Evolutionary conservation across 2,329 filamentous ascomycete species (phyloP).

Genomic region (Aspergillus pseudonomiae): DNA sequence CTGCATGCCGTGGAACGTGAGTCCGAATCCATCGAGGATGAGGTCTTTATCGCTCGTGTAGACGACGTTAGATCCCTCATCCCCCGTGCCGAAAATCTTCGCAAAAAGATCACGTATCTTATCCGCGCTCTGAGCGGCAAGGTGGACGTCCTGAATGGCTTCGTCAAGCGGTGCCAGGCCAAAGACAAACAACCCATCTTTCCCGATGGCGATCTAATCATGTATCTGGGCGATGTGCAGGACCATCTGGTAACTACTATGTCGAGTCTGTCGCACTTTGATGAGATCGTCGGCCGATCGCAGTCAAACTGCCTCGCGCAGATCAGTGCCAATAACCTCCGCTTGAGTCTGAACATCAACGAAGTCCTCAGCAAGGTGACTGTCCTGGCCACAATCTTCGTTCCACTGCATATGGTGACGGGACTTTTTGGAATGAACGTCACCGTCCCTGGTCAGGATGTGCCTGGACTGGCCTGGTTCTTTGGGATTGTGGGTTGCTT

Average conservation of each 20-base stretch:
- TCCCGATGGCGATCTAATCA: slow-evolving; percentile 88
- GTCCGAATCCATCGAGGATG: slow-evolving; percentile 90
- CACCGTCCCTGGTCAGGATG: slow-evolving; percentile 45
- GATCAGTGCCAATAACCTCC: slow-evolving; percentile 85
- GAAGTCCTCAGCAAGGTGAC: slow-evolving; percentile 91
- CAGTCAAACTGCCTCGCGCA: slow-evolving; percentile 96
- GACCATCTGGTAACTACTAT: slow-evolving; percentile 99
- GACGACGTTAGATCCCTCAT: slow-evolving; percentile 86
- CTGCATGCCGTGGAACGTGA: slow-evolving; percentile 82
- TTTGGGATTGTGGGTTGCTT: slow-evolving; percentile 52
- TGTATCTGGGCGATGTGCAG: slow-evolving; percentile 96
- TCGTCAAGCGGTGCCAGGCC: slow-evolving; percentile 90
- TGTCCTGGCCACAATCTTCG: slow-evolving; percentile 85
- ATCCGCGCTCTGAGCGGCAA: slow-evolving; percentile 90
- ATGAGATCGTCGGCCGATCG: slow-evolving; percentile 90
- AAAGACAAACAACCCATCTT: slow-evolving; percentile 85
- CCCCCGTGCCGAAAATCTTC: slow-evolving; percentile 79
- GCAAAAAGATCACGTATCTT: slow-evolving; percentile 89
- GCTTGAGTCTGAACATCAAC: slow-evolving; percentile 83
- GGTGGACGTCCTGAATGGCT: slow-evolving; percentile 92
- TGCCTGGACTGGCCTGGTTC: slow-evolving; percentile 45
- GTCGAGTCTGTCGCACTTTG: slow-evolving; percentile 87
- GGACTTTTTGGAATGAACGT: slow-evolving; percentile 57
- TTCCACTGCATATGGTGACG: slow-evolving; percentile 88
- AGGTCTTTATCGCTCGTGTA: slow-evolving; percentile 85